Evolutionary conservation across 176 grass and related monocot genomes (phyloP).

Genomic region (Panicum miliaceum): DNA sequence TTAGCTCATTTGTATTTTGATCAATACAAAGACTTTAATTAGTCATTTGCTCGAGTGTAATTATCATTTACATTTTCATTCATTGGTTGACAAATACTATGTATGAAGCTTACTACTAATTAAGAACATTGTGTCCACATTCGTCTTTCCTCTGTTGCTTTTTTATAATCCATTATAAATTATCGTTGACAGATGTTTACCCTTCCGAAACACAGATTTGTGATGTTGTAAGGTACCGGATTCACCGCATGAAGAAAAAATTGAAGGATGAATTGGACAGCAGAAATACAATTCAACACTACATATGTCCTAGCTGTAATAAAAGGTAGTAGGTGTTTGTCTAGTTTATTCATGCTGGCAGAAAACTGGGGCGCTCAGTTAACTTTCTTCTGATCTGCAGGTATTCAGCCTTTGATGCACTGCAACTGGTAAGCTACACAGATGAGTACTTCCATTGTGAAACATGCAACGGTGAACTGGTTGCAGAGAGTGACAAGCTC

Average conservation of each 20-base stretch:
- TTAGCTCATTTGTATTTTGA: neutral
- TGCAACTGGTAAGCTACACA: slow-evolving; percentile 79
- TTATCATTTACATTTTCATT: neutral
- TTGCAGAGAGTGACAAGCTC: slow-evolving; percentile 98
- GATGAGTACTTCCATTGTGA: slow-evolving; percentile 96
- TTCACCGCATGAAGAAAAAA: slow-evolving; percentile 98
- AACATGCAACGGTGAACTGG: slow-evolving; percentile 90
- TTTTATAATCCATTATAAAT: slow-evolving; percentile 18
- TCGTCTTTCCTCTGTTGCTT: slow-evolving; percentile 14
- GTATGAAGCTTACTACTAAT: neutral
- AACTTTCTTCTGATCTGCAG: slow-evolving; percentile 48
- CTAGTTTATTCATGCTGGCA: slow-evolving; percentile 20
- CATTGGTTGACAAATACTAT: neutral
- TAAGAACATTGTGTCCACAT: slow-evolving; percentile 22
- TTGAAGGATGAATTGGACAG: slow-evolving; percentile 96
- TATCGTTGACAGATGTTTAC: slow-evolving; percentile 27
- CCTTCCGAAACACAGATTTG: slow-evolving; percentile 61
- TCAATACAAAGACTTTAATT: neutral
- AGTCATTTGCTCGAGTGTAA: neutral
- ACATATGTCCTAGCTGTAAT: slow-evolving; percentile 89
- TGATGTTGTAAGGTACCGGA: slow-evolving; percentile 92
- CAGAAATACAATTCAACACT: slow-evolving; percentile 94
- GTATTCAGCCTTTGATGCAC: slow-evolving; percentile 95
- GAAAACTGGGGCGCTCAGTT: slow-evolving; percentile 1
- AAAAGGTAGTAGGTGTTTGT: slow-evolving; percentile 64